Base-by-base conservation (phyloP, 768 basidiomycete species). In the Crassisporium funariophilum region DNA sequence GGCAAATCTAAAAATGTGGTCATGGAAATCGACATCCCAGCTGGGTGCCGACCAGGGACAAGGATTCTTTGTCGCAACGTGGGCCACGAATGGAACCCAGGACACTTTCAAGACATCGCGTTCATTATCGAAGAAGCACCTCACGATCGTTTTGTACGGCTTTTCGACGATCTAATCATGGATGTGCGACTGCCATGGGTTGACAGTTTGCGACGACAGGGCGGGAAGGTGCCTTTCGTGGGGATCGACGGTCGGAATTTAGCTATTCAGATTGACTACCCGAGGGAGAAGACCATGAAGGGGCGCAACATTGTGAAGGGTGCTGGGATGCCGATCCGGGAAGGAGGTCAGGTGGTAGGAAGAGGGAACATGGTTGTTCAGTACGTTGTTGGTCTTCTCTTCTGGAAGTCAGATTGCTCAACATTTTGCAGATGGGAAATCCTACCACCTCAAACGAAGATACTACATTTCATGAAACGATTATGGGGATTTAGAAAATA, bases 241-340 rank as follows among this genome's bases (percentile, higher is more conserved):
- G 83, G 82, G 1, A 67, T 88, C 49, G 80, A 84, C 47, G 81
- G 81, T n/a, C 67, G 79, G 52, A 69, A 75, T 31, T 67, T 82
- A 31, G 60, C 63, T 3, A 64, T 85, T 34, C 61, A 66, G 25
- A 73, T 86, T 44, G 80, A 84, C 46, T 76, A 76, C 51, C 72
- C 77, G 33, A 70, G 76, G 53, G 76, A 78, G 53, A 73, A 73
- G 55, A 67, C 65, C 4, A 65, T 78, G 44, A 75, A 71, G 41
- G 83, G 81, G 12, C 72, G 75, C 48, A 62, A 73, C 34, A 67
- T 74, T 31, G 66, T 84, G 44, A 70, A 70, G 56, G 83, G 80
- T 33, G 81, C 78, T 43, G 86, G 86, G n/a, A 88, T 88, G 86
- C 83, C 83, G 31, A 69, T 82, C 35, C 66, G 78, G 46, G 71